phyloP scores from a whole-genome alignment of 2,329 filamentous ascomycete species.

The Phoma sp. region DNA sequence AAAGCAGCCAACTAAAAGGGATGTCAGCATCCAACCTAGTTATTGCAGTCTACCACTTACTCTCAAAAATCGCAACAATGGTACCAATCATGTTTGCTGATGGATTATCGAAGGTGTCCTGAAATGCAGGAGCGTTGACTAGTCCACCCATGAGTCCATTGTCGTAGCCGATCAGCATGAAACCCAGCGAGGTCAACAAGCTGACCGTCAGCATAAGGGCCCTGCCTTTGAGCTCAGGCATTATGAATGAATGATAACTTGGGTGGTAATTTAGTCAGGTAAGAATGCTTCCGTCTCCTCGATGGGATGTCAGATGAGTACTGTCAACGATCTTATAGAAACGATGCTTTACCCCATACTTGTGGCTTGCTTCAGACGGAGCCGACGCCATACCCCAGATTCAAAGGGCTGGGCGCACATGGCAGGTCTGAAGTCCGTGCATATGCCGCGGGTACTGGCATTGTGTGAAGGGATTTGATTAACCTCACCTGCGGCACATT shows the following conservation, averaged over 20 bases:
- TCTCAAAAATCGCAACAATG: constrained; percentile 30
- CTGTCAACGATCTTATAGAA: not conserved
- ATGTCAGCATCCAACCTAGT: not conserved
- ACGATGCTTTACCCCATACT: constrained; percentile 6
- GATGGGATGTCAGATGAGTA: not conserved
- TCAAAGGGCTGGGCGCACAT: constrained; percentile 4
- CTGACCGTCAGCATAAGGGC: constrained; percentile 28
- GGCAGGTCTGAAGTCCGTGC: not conserved
- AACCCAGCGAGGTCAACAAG: constrained; percentile 34
- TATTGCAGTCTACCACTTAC: not conserved
- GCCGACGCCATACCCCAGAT: constrained; percentile 11
- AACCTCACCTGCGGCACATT: not conserved
- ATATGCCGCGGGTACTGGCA: constrained; percentile 11
- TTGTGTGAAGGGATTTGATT: not conserved
- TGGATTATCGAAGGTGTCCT: constrained; percentile 21
- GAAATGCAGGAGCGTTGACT: constrained; percentile 71
- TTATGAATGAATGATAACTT: constrained; percentile 8
- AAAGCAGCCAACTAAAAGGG: constrained; percentile 49
- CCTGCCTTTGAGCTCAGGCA: constrained; percentile 26
- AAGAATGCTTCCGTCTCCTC: not conserved
- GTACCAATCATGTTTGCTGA: constrained; percentile 29
- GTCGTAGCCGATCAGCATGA: constrained; percentile 62
- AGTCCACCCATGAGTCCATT: constrained; percentile 72
- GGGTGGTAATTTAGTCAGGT: not conserved
- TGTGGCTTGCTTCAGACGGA: constrained; percentile 6